Base-by-base conservation (phyloP, 108 stramenopile genomes). In the Cylindrotheca closterium region DNA sequence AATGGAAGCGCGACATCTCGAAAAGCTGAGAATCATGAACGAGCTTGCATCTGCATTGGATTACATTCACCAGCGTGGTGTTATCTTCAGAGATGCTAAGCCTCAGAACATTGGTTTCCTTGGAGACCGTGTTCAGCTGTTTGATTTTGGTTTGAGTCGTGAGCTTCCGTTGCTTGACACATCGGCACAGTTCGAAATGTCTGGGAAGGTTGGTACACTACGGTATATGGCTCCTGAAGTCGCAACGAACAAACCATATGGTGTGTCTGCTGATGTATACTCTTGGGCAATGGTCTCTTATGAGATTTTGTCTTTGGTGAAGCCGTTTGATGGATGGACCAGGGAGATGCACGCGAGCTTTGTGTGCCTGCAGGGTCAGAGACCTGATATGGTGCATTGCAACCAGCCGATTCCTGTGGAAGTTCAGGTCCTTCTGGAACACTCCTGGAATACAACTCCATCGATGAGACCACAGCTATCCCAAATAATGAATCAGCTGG, bases 161-260 rank as follows among this genome's bases (percentile, higher is more conserved):
- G 92, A 93, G 45, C 65, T 92, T 5, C 84, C 86, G 19, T 55
- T 30, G 1, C 47, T 79, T 58, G 81, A 81, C 33, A 54, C 66
- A 4, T 26, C 29, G 0, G 47, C 51, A 7, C 69, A 66, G 12
- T 87, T 75, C 57, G 52, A 79, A 52, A 78, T 88, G 77, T 72
- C 72, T 24, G 84, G 84, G 47, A 80, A 77, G 32, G 74, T 80
- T 42, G 87, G 87, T 17, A 82, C 80, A 7, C 57, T 81, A 4
- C 80, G 86, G 8, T 93, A 93, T 60, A 96, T 96, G 94, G 87
- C 83, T 1, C 75, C 75, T 25, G 85, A 86, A 53, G 81, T 86
- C 0, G 78, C 75, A 7, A 34, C 62, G 4, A 70, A 81, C 37
- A 70, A 76, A 30, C 77, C 73, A 59, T 92, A 92, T 73, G 81